Evolutionary conservation across 371 early-diverging fungal genomes (phyloP).

Genomic region (Caulochytrium protostelioides): DNA sequence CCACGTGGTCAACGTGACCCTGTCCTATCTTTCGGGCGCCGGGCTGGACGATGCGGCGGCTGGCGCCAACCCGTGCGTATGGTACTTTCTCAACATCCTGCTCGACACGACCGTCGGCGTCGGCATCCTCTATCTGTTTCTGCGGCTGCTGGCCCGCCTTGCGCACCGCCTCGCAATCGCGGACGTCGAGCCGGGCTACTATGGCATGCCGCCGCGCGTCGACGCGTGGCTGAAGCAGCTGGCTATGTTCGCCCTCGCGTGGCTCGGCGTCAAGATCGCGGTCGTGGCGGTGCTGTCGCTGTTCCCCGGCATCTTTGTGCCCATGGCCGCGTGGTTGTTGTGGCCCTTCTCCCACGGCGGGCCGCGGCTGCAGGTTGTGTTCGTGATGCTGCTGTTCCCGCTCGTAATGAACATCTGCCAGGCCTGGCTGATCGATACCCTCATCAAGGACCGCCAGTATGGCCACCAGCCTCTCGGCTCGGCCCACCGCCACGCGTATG

Average conservation of each 20-base stretch:
- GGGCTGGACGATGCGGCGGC: slow-evolving; percentile 1
- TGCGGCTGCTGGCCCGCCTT: slow-evolving; percentile 6
- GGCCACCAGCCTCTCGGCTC: too few species aligned
- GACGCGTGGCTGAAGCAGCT: slow-evolving; percentile 14
- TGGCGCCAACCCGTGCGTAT: slow-evolving; percentile 12
- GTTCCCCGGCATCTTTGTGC: slow-evolving; percentile 4
- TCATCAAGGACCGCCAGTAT: too few species aligned
- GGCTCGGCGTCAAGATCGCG: slow-evolving; percentile 14
- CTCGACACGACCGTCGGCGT: slow-evolving; percentile 20
- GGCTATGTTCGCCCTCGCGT: slow-evolving; percentile 11
- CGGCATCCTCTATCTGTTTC: slow-evolving; percentile 12
- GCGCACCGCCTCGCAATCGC: slow-evolving; percentile 4
- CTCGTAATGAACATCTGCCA: slow-evolving; percentile 19
- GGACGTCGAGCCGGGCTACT: slow-evolving; percentile 12
- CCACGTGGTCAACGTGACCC: slow-evolving; percentile 12
- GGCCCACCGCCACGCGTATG: too few species aligned
- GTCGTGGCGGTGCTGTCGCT: slow-evolving; percentile 9
- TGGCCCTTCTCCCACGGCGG: slow-evolving; percentile 3
- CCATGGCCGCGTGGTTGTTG: slow-evolving; percentile 3
- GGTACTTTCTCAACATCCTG: slow-evolving; percentile 8
- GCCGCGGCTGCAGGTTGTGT: slow-evolving; percentile 10
- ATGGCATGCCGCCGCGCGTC: slow-evolving; percentile 15
- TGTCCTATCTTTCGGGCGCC: slow-evolving; percentile 6
- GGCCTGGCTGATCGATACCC: slow-evolving; percentile 17
- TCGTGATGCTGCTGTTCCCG: slow-evolving; percentile 21